Evolutionary conservation across 2,329 filamentous ascomycete genomes (phyloP), one percentile per base, ranked within the genome.

Genomic region (Cylindrodendrum hubeiense): DNA sequence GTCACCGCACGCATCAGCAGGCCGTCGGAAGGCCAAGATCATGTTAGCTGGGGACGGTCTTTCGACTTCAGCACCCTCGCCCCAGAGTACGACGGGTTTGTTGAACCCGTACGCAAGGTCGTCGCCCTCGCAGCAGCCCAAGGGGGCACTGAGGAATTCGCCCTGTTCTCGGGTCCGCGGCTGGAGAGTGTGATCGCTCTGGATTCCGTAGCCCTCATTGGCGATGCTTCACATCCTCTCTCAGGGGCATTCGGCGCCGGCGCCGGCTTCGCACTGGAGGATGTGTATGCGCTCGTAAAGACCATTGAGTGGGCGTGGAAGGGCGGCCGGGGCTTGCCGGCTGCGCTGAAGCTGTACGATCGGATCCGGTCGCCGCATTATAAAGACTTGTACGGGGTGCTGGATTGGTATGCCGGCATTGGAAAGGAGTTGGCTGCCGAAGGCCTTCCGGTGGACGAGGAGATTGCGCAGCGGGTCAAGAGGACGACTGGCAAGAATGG

Each of bases 161-260:
- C 69, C 1, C 68, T 74, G 8, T 79, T 80, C 53, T 73, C 71
- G 0, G 77, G 75, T 0, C 72, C 73, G 2, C 69, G 78, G 1
- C 70, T 80, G 3, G 71, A 74, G 5, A 70, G 63, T 4, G 70
- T 77, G 3, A 71, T 77, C 10, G 54, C 65, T 3, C 24, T 68
- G 2, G 41, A 44, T 9, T 43, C 56, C 4, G 69, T 87, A 3
- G 86, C 83, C 6, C 78, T 88, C 4, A 80, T 88, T 1, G 86
- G 86, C 9, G 86, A 89, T 67, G 82, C 85, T 0, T 87, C 85
- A 1, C 86, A 89, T 71, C 84, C 86, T 1, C 78, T 87, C 0
- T 85, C 84, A 0, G 84, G 84, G 0, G 79, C 79, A 0, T 82
- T 82, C 43, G 79, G 79, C 0, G 78, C 79, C 0, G 79, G 79